Percentiles rank a stretch among this genome's conserved stretches.
Conservation (phyloP, 495 filamentous ascomycete genomes). For the Patellaria atrata region DNA sequence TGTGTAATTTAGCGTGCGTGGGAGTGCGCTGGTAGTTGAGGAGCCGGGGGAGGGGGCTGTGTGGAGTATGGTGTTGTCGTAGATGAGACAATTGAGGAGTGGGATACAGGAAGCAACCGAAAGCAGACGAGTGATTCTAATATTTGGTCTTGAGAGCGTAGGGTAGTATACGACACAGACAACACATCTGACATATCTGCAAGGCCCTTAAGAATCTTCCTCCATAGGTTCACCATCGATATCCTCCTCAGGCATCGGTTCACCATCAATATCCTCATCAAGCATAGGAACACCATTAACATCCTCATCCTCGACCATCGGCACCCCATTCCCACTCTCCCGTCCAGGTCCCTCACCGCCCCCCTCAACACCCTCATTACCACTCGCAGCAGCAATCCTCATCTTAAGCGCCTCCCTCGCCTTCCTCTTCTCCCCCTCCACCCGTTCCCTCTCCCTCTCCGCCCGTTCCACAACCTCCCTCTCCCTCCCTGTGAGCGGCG, state of each 20-base stretch:
- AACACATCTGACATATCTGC: too few relatives aligned
- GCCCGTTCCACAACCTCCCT: conserved; percentile 17
- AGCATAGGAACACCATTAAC: conserved; percentile 28
- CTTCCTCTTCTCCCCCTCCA: conserved; percentile 56
- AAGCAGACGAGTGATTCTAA: too few relatives aligned
- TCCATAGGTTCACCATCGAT: conserved; percentile 15
- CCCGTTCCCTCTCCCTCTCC: conserved; percentile 19
- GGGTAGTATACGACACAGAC: too few relatives aligned
- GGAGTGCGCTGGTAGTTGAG: too few relatives aligned
- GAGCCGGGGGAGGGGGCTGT: too few relatives aligned
- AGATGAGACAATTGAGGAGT: too few relatives aligned
- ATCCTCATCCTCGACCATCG: conserved; percentile 33
- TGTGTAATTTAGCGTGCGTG: too few relatives aligned
- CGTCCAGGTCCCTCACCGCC: neutral
- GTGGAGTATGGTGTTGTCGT: too few relatives aligned
- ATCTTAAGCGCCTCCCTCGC: conserved; percentile 35
- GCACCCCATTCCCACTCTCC: conserved; percentile 36
- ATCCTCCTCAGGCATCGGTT: conserved; percentile 28
- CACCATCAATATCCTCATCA: conserved; percentile 35
- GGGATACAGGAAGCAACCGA: too few relatives aligned
- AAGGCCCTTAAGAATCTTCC: conserved; percentile 3
- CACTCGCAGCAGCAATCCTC: conserved; percentile 24
- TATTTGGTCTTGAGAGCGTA: too few relatives aligned
- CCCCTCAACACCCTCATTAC: conserved; percentile 16
- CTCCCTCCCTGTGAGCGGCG: conserved; percentile 44